Evolutionary conservation across 805 yeast species (phyloP), one percentile per base, ranked within the genome.

Genomic region (Ogataea siamensis): DNA sequence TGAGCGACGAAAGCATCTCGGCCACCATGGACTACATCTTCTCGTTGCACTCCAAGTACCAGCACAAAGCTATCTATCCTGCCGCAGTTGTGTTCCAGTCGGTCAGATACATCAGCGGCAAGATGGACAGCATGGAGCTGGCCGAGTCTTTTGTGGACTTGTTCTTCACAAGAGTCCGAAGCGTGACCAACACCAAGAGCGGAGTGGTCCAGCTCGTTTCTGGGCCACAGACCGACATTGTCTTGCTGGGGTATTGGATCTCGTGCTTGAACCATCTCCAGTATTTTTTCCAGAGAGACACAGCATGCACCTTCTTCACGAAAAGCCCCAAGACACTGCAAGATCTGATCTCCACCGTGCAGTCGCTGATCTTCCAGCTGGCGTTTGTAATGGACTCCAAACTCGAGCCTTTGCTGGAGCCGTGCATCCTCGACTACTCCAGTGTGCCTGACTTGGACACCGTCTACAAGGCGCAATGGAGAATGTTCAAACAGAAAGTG

Each of bases 371-470:
- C 15, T 75, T 80, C n/a, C 81, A 84, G 32, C 63, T 83, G 28
- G 73, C 83, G 2, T 76, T 79, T 36, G 77, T 86, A 2, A 71
- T 84, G 23, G 81, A 82, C 53, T 70, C 76, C 12, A 70, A 84
- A 50, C 62, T 84, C 22, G 73, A 70, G 32, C 60, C 67, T 3
- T 54, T 83, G 37, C 61, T 83, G 5, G 88, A 82, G 43, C 76
- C 76, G 11, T 80, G 91, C 49, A 54, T 85, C 36, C 63, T 93
- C 27, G 79, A 87, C 52, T 88, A 78, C 60, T 79, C 85, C 12
- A 85, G 83, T 39, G 82, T 91, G 34, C 93, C 93, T 0, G 96
- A 89, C 42, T 75, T 87, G 20, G 79, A 80, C 32, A 82, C 84
- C 11, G 67, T 81, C 36, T 89, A 86, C 61, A 87, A 86, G 45